Evolutionary conservation across 495 filamentous ascomycete genomes (phyloP).

Genomic region (Halenospora varia): DNA sequence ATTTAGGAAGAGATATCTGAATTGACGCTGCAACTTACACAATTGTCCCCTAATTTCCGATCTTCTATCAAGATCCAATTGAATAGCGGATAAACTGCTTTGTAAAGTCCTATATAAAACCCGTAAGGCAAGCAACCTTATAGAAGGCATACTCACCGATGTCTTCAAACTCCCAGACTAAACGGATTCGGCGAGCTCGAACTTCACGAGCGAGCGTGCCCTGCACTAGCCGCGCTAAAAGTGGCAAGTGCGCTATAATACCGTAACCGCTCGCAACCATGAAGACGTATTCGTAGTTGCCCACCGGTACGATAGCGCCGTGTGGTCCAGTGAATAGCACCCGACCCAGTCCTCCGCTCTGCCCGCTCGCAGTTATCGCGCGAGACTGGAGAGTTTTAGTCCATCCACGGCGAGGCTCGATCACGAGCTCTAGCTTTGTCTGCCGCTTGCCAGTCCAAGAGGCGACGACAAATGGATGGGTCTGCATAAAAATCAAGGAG

Average conservation of each 20-base stretch:
- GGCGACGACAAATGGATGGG: conserved; percentile 36
- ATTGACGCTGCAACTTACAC: not conserved
- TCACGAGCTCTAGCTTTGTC: conserved; percentile 17
- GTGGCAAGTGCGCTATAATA: conserved; percentile 10
- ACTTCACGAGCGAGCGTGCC: conserved; percentile 10
- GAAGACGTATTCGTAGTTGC: conserved; percentile 11
- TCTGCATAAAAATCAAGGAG: conserved; percentile 29
- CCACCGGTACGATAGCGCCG: conserved; percentile 1
- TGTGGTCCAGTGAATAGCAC: conserved; percentile 12
- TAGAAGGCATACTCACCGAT: conserved; percentile 13
- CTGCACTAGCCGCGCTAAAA: conserved; percentile 11
- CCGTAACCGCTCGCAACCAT: conserved; percentile 14
- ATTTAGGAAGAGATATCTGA: not conserved
- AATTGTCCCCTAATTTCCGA: conserved; percentile 6
- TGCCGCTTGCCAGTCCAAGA: conserved; percentile 30
- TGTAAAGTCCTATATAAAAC: conserved; percentile 3
- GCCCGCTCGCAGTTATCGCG: conserved; percentile 3
- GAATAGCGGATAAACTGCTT: conserved; percentile 2
- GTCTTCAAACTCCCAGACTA: conserved; percentile 12
- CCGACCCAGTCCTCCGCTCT: conserved; percentile 2
- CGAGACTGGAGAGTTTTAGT: conserved; percentile 17
- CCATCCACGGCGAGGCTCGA: conserved; percentile 21
- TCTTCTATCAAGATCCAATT: conserved; percentile 7
- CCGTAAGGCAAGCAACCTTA: not conserved
- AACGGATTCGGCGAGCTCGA: conserved; percentile 11